These are phyloP conservation scores for Byssothecium circinans DNA, from an alignment of 2,329 filamentous ascomycete species.

Conservation along the genomic window DNA sequence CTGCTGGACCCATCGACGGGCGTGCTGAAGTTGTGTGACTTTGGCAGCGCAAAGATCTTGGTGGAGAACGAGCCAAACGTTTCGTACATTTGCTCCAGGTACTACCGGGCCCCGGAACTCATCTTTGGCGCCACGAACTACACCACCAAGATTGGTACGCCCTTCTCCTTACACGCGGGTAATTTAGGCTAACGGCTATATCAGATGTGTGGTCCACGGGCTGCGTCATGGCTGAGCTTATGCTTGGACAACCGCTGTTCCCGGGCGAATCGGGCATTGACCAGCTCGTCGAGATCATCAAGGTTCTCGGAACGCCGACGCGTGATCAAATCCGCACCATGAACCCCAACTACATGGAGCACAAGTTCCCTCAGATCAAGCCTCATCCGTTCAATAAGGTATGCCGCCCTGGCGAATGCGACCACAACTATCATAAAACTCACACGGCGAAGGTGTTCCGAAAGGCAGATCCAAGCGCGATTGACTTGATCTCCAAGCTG, in stretches of 20 bases:
- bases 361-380: conserved; percentile 99
- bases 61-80: conserved; percentile 99
- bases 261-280: conserved; percentile 98
- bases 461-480: conserved; percentile 88
- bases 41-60: conserved; percentile 97
- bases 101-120: conserved; percentile 96
- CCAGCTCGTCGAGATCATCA: conserved; percentile 98
- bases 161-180: conserved; percentile 7
- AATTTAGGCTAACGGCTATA: conserved; percentile 22
- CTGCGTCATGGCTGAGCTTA: conserved; percentile 98
- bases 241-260: conserved; percentile 97
- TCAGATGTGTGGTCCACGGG: conserved; percentile 98
- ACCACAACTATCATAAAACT: conserved; percentile 6
- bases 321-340: conserved; percentile 98
- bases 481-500: conserved; percentile 90
- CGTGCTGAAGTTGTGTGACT: conserved; percentile 96
- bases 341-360: conserved; percentile 99
- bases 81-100: conserved; percentile 98
- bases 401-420: conserved; percentile 15
- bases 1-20: conserved; percentile 89
- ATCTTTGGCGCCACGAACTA: conserved; percentile 99
- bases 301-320: conserved; percentile 94
- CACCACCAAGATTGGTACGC: conserved; percentile 97
- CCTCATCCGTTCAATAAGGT: conserved; percentile 97
- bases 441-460: conserved; percentile 72